Evolutionary conservation across 768 basidiomycete genomes (phyloP).

Genomic region (Thelephora ganbajun): DNA sequence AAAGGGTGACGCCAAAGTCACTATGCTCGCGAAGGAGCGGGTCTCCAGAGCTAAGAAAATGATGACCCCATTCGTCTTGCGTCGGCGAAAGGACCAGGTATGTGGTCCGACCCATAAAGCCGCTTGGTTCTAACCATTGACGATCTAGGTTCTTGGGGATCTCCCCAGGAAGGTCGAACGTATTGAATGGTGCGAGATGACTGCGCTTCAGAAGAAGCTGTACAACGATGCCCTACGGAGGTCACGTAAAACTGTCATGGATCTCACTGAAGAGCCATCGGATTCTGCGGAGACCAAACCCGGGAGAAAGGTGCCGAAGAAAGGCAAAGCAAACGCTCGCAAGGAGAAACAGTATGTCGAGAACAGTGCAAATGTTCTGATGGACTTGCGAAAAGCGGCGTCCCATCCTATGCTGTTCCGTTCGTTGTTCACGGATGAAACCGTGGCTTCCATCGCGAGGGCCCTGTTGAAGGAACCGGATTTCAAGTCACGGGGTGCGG

Average conservation of each 20-base stretch:
- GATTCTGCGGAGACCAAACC: slow-evolving; percentile 10
- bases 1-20: slow-evolving; percentile 81
- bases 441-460: slow-evolving; percentile 60
- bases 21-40: slow-evolving; percentile 82
- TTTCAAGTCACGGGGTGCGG: slow-evolving; percentile 69
- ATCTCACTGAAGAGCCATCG: slow-evolving; percentile 17
- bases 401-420: slow-evolving; percentile 96
- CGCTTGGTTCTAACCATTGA: not conserved
- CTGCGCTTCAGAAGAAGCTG: slow-evolving; percentile 61
- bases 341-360: slow-evolving; percentile 61
- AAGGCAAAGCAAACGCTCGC: slow-evolving; percentile 26
- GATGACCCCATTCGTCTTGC: slow-evolving; percentile 97
- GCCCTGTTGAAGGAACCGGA: slow-evolving; percentile 84
- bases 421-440: slow-evolving; percentile 65
- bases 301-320: slow-evolving; percentile 23
- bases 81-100: slow-evolving; percentile 92
- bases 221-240: slow-evolving; percentile 79
- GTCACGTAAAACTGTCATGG: slow-evolving; percentile 68
- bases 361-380: slow-evolving; percentile 86
- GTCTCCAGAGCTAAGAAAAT: slow-evolving; percentile 94
- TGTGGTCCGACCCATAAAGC: slow-evolving; percentile 3
- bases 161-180: slow-evolving; percentile 87
- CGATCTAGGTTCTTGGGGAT: slow-evolving; percentile 69
- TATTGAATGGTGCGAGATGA: slow-evolving; percentile 94
- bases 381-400: slow-evolving; percentile 95